Evolutionary conservation across 1,284 basidiomycete species (phyloP).

Genomic region (Ganoderma meredithae): DNA sequence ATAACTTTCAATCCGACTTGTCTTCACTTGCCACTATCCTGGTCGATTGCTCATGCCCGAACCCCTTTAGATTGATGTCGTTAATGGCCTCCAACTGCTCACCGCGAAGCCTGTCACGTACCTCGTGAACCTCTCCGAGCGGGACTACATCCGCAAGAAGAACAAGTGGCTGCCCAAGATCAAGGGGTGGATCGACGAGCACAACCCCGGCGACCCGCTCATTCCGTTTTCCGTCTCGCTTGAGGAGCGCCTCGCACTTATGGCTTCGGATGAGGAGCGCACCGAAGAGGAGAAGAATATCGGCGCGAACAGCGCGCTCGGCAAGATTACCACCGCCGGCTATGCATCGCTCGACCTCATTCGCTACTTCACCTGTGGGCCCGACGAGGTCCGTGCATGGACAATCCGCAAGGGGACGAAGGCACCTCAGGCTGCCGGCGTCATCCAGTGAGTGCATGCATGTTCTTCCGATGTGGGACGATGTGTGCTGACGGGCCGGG

Average conservation of each 20-base stretch:
- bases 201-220: constrained; percentile 95
- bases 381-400: constrained; percentile 98
- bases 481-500: neutral
- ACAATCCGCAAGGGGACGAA: constrained; percentile 94
- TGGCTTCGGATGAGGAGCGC: constrained; percentile 73
- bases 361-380: constrained; percentile 97
- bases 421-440: constrained; percentile 97
- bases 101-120: constrained; percentile 99
- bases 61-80: constrained; percentile 84
- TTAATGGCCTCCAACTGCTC: constrained; percentile 91
- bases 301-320: constrained; percentile 77
- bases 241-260: constrained; percentile 86
- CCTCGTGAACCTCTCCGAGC: constrained; percentile 97
- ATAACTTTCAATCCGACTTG: constrained; percentile 57
- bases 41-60: constrained; percentile 16
- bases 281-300: constrained; percentile 80
- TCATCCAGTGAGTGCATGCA: constrained; percentile 85
- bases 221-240: constrained; percentile 98
- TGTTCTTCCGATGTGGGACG: neutral
- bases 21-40: constrained; percentile 11
- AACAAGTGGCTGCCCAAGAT: constrained; percentile 99
- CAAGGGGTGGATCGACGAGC: constrained; percentile 97
- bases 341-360: constrained; percentile 90
- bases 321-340: constrained; percentile 93
- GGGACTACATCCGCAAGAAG: constrained; percentile 97